These are phyloP conservation scores for Globisporangium polare DNA, from an alignment of 352 stramenopile genomes.

Conservation along the genomic window DNA sequence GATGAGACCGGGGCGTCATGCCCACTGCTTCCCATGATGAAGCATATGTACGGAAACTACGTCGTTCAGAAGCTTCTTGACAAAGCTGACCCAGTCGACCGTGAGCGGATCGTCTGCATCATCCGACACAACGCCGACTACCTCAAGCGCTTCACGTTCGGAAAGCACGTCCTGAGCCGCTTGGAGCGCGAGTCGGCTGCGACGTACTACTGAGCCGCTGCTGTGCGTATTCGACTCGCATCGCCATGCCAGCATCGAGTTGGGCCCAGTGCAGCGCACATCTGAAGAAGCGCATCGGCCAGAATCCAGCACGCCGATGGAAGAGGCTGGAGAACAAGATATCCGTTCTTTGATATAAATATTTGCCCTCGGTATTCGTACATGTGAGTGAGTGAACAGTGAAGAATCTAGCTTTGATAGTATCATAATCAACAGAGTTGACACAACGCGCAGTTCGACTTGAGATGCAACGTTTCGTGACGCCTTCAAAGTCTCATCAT, in stretches of 20 bases:
- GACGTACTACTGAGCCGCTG: constrained; percentile 20
- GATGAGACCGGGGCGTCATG: constrained; percentile 71
- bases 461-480: not conserved
- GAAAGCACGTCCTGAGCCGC: constrained; percentile 91
- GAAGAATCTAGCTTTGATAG: constrained; percentile 9
- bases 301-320: constrained; percentile 1
- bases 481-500: not conserved
- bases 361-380: constrained; percentile 8
- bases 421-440: not conserved
- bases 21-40: constrained; percentile 92
- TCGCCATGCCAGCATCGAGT: not conserved
- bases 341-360: constrained; percentile 11
- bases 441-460: not conserved
- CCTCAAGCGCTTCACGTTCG: constrained; percentile 91
- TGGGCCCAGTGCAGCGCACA: not conserved
- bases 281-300: not conserved
- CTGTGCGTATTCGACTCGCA: constrained; percentile 3
- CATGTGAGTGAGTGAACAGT: constrained; percentile 8
- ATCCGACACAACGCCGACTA: constrained; percentile 89
- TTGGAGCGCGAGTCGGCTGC: constrained; percentile 41
- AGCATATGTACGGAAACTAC: constrained; percentile 96
- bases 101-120: constrained; percentile 86
- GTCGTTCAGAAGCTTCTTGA: constrained; percentile 96
- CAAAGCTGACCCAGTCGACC: constrained; percentile 80
- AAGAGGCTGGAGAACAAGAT: not conserved